These are phyloP conservation scores for Echria macrotheca DNA, from an alignment of 495 filamentous ascomycete species.

Conservation along the genomic window DNA sequence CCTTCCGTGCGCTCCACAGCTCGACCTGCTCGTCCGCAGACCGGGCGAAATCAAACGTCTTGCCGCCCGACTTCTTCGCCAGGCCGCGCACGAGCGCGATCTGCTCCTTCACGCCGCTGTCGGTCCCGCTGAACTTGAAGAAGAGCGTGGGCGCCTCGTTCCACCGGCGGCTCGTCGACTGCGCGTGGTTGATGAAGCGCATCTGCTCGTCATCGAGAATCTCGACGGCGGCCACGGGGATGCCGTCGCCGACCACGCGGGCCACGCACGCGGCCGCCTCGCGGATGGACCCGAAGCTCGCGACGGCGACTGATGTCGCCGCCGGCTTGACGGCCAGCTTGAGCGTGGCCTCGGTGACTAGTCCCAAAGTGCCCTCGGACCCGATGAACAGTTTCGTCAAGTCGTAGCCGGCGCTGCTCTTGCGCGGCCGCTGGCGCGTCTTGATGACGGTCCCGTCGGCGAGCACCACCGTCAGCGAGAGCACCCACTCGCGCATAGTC, in stretches of 20 bases:
- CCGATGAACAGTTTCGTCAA: slow-evolving; percentile 77
- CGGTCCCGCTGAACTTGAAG: slow-evolving; percentile 88
- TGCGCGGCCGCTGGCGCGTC: slow-evolving; percentile 69
- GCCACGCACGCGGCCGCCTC: slow-evolving; percentile 78
- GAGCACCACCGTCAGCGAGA: slow-evolving; percentile 84
- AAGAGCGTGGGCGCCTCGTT: slow-evolving; percentile 80
- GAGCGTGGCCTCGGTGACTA: slow-evolving; percentile 73
- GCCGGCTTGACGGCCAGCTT: slow-evolving; percentile 78
- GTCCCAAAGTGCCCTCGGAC: slow-evolving; percentile 70
- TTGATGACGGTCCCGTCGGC: slow-evolving; percentile 91
- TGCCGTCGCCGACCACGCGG: slow-evolving; percentile 69
- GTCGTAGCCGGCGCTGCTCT: slow-evolving; percentile 83
- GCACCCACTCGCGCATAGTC: slow-evolving; percentile 95
- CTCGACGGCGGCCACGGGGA: slow-evolving; percentile 85
- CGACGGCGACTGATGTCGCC: slow-evolving; percentile 75
- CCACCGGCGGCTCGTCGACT: slow-evolving; percentile 67
- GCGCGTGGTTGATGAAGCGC: slow-evolving; percentile 79
- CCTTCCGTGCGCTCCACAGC: slow-evolving; percentile 84
- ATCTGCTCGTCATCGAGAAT: slow-evolving; percentile 93
- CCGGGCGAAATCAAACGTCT: slow-evolving; percentile 75
- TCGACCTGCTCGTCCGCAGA: slow-evolving; percentile 63
- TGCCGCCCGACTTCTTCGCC: slow-evolving; percentile 54
- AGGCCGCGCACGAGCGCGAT: slow-evolving; percentile 64
- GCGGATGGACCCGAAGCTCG: slow-evolving; percentile 69
- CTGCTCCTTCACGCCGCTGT: slow-evolving; percentile 73